Evolutionary conservation across 139 green algal genomes (phyloP).

Genomic region (Mychonastes homosphaera): DNA sequence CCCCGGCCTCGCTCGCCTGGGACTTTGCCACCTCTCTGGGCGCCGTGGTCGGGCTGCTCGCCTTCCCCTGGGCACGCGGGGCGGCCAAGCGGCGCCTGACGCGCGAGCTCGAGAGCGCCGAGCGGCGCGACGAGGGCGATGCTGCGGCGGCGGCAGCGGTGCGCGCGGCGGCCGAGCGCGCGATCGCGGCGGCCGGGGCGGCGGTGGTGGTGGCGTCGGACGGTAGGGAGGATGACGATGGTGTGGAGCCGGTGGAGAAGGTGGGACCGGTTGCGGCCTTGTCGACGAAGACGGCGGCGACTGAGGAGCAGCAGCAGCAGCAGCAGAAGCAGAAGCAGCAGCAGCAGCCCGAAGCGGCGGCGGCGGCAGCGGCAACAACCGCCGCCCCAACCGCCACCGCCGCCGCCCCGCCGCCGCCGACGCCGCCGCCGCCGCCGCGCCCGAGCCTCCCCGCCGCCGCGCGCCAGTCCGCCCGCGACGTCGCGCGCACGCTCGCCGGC

Average conservation of each 20-base stretch:
- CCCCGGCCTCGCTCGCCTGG: conserved; percentile 11
- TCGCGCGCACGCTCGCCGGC: not conserved
- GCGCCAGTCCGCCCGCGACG: not conserved
- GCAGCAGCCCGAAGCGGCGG: not conserved
- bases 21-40: not conserved
- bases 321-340: conserved; percentile 3
- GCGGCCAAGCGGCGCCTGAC: conserved; percentile 9
- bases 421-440: not conserved
- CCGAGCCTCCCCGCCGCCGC: not conserved
- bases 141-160: not conserved
- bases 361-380: not conserved
- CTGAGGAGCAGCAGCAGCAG: conserved; percentile 8
- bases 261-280: not conserved
- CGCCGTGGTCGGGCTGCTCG: not conserved
- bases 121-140: not conserved
- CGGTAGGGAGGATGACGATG: not conserved
- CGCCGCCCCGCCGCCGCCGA: not conserved
- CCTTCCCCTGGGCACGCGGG: not conserved
- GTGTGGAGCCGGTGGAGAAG: not conserved
- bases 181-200: not conserved
- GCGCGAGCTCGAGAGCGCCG: conserved; percentile 7
- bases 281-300: conserved; percentile 1
- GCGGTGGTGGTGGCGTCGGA: not conserved
- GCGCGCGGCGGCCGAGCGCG: not conserved
- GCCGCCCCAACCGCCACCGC: not conserved